Evolutionary conservation across 2,329 filamentous ascomycete species (phyloP).

Genomic region (Fusarium secorum): DNA sequence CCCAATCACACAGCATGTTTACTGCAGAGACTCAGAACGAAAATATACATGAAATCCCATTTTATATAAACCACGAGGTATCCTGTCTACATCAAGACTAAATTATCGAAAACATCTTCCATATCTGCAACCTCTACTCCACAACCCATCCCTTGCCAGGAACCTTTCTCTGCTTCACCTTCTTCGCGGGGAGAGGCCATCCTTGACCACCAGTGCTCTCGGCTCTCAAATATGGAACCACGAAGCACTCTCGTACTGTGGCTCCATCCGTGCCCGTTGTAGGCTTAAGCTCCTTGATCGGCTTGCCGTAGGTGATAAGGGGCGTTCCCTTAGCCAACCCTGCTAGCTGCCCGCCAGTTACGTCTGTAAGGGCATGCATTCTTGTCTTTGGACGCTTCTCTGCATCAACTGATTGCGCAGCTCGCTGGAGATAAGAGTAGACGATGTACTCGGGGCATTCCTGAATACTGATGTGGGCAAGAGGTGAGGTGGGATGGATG

Average conservation of each 20-base stretch:
- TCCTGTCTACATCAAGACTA: slow-evolving; percentile 33
- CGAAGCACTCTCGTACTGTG: slow-evolving; percentile 76
- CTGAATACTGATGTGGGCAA: slow-evolving; percentile 72
- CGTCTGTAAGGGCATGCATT: slow-evolving; percentile 86
- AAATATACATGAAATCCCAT: neutral
- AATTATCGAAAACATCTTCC: neutral
- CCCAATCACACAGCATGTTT: slow-evolving; percentile 8
- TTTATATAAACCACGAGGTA: slow-evolving; percentile 30
- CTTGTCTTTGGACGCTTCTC: slow-evolving; percentile 74
- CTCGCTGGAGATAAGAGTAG: slow-evolving; percentile 84
- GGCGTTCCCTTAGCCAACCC: slow-evolving; percentile 85
- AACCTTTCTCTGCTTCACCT: slow-evolving; percentile 81
- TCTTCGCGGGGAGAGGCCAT: slow-evolving; percentile 87
- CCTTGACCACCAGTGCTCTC: slow-evolving; percentile 73
- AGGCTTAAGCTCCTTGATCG: slow-evolving; percentile 79
- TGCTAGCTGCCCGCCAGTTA: slow-evolving; percentile 78
- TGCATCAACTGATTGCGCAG: slow-evolving; percentile 57
- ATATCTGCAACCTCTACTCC: slow-evolving; percentile 50
- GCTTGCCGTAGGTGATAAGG: slow-evolving; percentile 85
- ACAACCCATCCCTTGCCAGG: slow-evolving; percentile 78
- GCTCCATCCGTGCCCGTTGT: slow-evolving; percentile 48
- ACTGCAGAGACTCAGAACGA: neutral
- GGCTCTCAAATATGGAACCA: slow-evolving; percentile 77
- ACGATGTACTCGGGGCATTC: slow-evolving; percentile 89
- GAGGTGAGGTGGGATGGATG: slow-evolving; percentile 83